Evolutionary conservation across 2,329 filamentous ascomycete species (phyloP).

Genomic region (Hypoxylon sp.): DNA sequence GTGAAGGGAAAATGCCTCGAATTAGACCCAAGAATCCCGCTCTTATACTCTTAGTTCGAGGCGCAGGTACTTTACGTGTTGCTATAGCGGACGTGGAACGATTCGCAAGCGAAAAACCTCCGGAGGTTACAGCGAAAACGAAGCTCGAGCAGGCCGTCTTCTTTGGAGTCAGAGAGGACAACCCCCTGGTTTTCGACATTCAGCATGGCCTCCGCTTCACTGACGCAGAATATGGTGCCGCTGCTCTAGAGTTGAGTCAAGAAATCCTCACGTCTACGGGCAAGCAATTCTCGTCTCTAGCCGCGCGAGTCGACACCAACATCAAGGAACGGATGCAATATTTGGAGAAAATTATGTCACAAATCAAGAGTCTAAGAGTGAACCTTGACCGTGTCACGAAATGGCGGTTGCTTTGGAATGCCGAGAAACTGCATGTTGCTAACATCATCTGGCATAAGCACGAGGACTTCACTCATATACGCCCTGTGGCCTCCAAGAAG

Average conservation of each 20-base stretch:
- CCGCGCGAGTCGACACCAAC: constrained; percentile 85
- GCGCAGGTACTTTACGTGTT: constrained; percentile 73
- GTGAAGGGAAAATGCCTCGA: constrained; percentile 66
- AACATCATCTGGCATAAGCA: constrained; percentile 85
- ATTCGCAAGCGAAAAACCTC: constrained; percentile 71
- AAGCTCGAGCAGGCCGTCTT: constrained; percentile 97
- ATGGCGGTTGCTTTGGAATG: constrained; percentile 89
- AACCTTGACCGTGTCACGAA: constrained; percentile 76
- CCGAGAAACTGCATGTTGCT: constrained; percentile 90
- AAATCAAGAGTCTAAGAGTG: constrained; percentile 77
- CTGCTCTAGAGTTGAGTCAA: constrained; percentile 82
- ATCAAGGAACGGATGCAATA: constrained; percentile 80
- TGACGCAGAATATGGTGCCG: constrained; percentile 78
- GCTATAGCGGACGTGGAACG: constrained; percentile 71
- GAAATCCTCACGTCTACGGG: constrained; percentile 86
- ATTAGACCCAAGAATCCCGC: constrained; percentile 74
- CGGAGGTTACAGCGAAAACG: constrained; percentile 82
- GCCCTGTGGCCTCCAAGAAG: constrained; percentile 73
- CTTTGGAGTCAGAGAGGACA: constrained; percentile 85
- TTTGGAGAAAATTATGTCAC: constrained; percentile 79
- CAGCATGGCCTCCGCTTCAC: constrained; percentile 77
- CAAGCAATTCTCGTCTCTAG: constrained; percentile 78
- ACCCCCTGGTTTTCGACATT: constrained; percentile 87
- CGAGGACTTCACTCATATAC: constrained; percentile 75
- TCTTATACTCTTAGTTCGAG: constrained; percentile 73